Base-by-base conservation (phyloP, 148 eudicot genomes). In the Dysphania ambrosioides region DNA sequence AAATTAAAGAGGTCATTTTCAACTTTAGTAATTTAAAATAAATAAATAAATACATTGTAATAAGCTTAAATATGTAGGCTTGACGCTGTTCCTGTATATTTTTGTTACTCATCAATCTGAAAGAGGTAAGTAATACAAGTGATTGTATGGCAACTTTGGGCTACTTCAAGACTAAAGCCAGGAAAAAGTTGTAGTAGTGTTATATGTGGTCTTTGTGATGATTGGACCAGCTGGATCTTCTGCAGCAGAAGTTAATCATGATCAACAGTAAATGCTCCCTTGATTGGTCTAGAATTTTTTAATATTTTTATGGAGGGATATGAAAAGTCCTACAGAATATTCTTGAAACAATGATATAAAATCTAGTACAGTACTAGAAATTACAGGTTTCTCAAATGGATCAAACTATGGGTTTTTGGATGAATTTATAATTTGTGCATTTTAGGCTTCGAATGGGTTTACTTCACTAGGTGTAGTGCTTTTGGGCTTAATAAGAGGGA, bases 31-130 rank as follows among this genome's bases (percentile, higher is more conserved):
- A 6, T n/a, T n/a, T n/a, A n/a, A 1, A 18, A 30, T 5, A 27
- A 57, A 38, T 6, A 62, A 30, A 59, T 19, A 30, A 21, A 27
- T 18, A 27, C 26, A 30, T 16, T 49, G 77, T n/a, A 64, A 31
- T 74, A 15, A 64, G 41, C 70, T 49, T 63, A 60, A 18, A n/a
- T 34, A 60, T 30, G 38, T 62, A 36, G 40, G 40, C 40, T 36
- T 36, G 40, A 36, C 5, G 7, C 40, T 36, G 40, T 8, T 36
- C 2, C 8, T 21, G 4, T 19, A 3, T 16, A 16, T 5, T 30
- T 30, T 60, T 27, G 18, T 64, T 32, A 6, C 68, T 12, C 42
- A 32, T 64, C 24, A 34, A 36, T 35, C 16, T 65, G 16, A 36
- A 65, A 35, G 69, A 35, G 68, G 47, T 19, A 29, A 64, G 26